These are phyloP conservation scores for Canavalia ensiformis DNA, from an alignment of 306 rosid genomes.

Conservation along the genomic window DNA sequence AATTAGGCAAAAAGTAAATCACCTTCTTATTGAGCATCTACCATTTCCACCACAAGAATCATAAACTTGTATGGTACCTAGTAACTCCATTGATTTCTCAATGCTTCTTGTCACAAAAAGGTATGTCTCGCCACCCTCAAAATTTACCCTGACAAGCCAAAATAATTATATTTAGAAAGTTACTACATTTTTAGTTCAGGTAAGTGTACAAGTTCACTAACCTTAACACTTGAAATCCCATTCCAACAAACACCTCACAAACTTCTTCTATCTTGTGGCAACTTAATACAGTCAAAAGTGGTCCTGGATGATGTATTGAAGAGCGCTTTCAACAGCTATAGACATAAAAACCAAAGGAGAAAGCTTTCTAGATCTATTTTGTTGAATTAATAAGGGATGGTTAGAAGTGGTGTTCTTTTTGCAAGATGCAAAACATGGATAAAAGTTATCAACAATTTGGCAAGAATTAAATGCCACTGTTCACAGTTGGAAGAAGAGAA, in stretches of 20 bases:
- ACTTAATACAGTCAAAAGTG: constrained; percentile 55
- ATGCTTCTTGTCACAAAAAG: constrained; percentile 82
- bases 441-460: not conserved
- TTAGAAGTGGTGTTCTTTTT: constrained; percentile 22
- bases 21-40: constrained; percentile 76
- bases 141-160: constrained; percentile 63
- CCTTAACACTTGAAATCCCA: constrained; percentile 95
- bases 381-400: not conserved
- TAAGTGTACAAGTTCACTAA: constrained; percentile 55
- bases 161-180: constrained; percentile 43
- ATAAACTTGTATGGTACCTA: constrained; percentile 58
- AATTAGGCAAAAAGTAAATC: constrained; percentile 31
- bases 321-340: constrained; percentile 36
- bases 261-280: constrained; percentile 78
- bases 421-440: constrained; percentile 36
- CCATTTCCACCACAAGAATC: constrained; percentile 59
- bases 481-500: constrained; percentile 9
- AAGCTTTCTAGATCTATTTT: constrained; percentile 29
- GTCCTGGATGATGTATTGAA: constrained; percentile 58
- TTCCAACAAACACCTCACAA: constrained; percentile 78
- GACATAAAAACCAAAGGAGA: constrained; percentile 18
- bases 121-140: constrained; percentile 64
- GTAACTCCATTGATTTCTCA: constrained; percentile 74
- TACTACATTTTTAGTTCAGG: constrained; percentile 28
- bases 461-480: constrained; percentile 19